Evolutionary conservation across 192 early-diverging fungal species (phyloP), one percentile per base, ranked within the genome.

Genomic region (Rhizoclosmatium globosum): DNA sequence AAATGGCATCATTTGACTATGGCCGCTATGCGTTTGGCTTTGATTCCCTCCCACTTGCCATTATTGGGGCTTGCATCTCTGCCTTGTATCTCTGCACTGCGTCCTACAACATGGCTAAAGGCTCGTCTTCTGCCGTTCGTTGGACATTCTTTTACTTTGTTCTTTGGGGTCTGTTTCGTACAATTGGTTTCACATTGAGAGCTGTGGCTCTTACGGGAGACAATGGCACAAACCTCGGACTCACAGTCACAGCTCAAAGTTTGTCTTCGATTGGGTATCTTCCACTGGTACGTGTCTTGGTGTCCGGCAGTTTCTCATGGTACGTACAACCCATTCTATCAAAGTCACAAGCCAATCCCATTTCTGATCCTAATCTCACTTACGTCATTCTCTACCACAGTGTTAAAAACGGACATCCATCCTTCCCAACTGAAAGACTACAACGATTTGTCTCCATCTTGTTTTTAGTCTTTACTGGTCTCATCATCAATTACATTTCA

Each of bases 101-200:
- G 9, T 13, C 31, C 17, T 64, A 19, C 23, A 19, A 64, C 39
- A 31, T 31, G 9, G 53, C 19, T 0, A 56, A 56, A 56, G 53
- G 11, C 53, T 56, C 53, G 11, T 9, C 53, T 15, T 56, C 53
- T 56, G 53, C 53, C 53, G 53, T n/a, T 15, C 53, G 53, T 56
- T 15, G 11, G 19, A 56, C 19, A 13, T 68, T 45, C 67, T 31
- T 47, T 44, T 68, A n/a, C 17, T 15, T 45, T 9, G 47, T 68
- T 13, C 41, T 11, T 44, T 68, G 67, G 67, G 48, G 50, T 31
- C 6, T 60, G 6, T 4, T 59, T 9, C 48, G 71, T 19, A 23
- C 41, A 23, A 19, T 73, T 19, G 71, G 53, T n/a, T 73, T 73
- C 41, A 39, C 39, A 17, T 39, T 73, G 53, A 73, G 71, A 44